Base-by-base conservation (phyloP, 2,329 filamentous ascomycete species). In the Calonectria ilicicola region DNA sequence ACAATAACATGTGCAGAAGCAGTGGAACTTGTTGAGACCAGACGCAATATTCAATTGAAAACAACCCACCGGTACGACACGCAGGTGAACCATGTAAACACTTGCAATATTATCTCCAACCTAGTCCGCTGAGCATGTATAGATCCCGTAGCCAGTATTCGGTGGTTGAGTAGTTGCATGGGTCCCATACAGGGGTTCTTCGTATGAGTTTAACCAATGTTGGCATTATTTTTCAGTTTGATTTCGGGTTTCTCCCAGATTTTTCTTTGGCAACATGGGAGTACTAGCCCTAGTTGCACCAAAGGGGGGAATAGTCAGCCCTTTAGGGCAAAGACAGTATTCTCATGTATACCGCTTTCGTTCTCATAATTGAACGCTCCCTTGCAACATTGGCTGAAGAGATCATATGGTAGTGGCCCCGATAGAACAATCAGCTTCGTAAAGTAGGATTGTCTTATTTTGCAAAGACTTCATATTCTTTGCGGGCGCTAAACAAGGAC, bases 221-320 rank as follows among this genome's bases (percentile, higher is more conserved):
- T 63, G 1, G 75, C 64, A 8, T 70, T 72, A 23, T 80, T 71
- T 12, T 74, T 12, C 0, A 81, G 71, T 15, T 72, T 60, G 0
- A 67, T 77, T 21, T 80, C 79, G 2, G 68, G 72, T 35, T 35
- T 14, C 74, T 12, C 77, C 78, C 0, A 80, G 44, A 0, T 77
- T 74, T 23, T 72, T 76, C 12, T 73, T 66, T 0, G 27, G 58
- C 0, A 76, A 78, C 21, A 80, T 78, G 23, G 80, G 77, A 9
- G n/a, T n/a, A n/a, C n/a, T n/a, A n/a, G n/a, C n/a, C 15, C 78
- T 75, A 81, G 8, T 77, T 75, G 10, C 77, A 78, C 80, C 21
- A 8, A 15, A 35, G 8, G 10, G 10, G 10, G 12, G 3, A 35
- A 6, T 35, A 3, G 32, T 35, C 10, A 35, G 32, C 32, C 6